Percentiles rank a stretch among this genome's conserved stretches.
Conservation (phyloP, 495 filamentous ascomycete genomes). For the Aspergillus panamensis region DNA sequence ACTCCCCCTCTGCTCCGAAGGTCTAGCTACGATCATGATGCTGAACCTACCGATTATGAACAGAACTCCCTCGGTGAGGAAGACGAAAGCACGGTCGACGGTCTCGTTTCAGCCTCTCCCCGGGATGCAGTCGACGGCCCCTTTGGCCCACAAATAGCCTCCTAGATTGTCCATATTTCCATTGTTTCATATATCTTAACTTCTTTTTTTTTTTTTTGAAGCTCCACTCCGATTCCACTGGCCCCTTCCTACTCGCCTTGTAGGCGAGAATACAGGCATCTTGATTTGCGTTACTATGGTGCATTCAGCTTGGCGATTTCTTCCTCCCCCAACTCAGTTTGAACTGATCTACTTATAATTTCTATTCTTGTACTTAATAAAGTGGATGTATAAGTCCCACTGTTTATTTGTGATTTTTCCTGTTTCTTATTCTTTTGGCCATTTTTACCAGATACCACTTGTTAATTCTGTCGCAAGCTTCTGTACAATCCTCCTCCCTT, state of each 20-base stretch:
- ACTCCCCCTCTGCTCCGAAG: slow-evolving; percentile 70
- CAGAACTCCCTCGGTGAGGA: slow-evolving; percentile 32
- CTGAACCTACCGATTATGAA: slow-evolving; percentile 47
- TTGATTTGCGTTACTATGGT: slow-evolving; percentile 20
- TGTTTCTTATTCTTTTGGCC: slow-evolving; percentile 1
- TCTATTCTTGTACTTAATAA: slow-evolving; percentile 16
- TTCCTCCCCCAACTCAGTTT: not conserved
- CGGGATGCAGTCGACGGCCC: slow-evolving; percentile 31
- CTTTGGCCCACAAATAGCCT: slow-evolving; percentile 37
- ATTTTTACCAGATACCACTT: slow-evolving; percentile 21
- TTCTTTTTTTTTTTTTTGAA: slow-evolving; percentile 7
- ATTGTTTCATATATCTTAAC: slow-evolving; percentile 14
- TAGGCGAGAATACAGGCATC: not conserved
- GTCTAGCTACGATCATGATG: slow-evolving; percentile 69
- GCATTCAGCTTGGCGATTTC: not conserved
- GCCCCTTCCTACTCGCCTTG: not conserved
- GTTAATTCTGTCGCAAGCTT: slow-evolving; percentile 6
- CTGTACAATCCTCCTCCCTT: slow-evolving; percentile 16
- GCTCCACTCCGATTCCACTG: not conserved
- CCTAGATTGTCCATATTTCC: slow-evolving; percentile 19
- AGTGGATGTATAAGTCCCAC: slow-evolving; percentile 1
- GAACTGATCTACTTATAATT: slow-evolving; percentile 2
- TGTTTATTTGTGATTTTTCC: slow-evolving; percentile 2
- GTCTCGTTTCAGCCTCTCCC: slow-evolving; percentile 39
- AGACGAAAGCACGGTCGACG: slow-evolving; percentile 43